Base-by-base conservation (phyloP, 1,139 yeast genomes). In the Suhomyces wounanorum region DNA sequence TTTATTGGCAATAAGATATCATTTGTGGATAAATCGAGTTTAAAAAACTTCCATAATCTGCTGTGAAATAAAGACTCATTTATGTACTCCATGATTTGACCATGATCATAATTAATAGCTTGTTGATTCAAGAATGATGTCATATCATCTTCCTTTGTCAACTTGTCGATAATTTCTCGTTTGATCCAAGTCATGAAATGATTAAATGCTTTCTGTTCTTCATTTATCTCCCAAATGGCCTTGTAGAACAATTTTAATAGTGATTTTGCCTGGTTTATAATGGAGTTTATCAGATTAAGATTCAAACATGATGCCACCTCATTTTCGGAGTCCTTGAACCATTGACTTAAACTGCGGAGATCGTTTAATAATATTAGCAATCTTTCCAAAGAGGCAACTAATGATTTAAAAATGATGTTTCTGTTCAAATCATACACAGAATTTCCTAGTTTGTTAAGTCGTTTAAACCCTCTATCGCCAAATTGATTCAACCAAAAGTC, bases 401-500 rank as follows among this genome's bases (percentile, higher is more conserved):
- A 55, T 50, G 78, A 77, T 44, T 79, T 76, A 55, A 80, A 81
- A 1, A 82, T 56, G 0, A 69, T 61, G 52, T 78, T 76, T 48
- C 84, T 67, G 0, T 77, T 64, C 40, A 64, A 63, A 37, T 84
- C 89, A 60, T 80, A 84, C 5, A 77, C 69, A 0, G 73, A 60
- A 42, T 73, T 71, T 0, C 87, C 86, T 21, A 78, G 54, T 50
- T 78, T 79, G 10, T 69, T 67, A 80, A 92, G 80, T 57, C 81
- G 75, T 55, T 82, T 84, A 41, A 82, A 66, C 11, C 90, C 91
- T 53, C 89, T 71, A 54, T 88, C 94, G 1, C 89, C 91, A 39
- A 88, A 71, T 51, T 76, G 81, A 55, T 77, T 75, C 18, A 73
- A 55, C 79, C 79, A 77, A 55, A 56, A 77, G 57, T 77, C 81